These are phyloP conservation scores for Reutealis trisperma DNA, from an alignment of 345 rosid genomes.

Conservation along the genomic window DNA sequence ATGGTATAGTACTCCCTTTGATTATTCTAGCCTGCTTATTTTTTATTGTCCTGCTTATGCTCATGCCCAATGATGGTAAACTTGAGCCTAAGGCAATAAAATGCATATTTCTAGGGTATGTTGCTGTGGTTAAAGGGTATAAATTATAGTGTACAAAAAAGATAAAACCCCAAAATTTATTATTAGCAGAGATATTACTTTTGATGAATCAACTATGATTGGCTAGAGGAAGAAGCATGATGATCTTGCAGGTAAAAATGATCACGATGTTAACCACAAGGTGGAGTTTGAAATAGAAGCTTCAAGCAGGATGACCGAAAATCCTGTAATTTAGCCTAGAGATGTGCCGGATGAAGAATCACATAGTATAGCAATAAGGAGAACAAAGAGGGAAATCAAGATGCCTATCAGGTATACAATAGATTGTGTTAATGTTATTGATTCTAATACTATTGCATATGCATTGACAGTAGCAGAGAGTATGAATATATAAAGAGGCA, in stretches of 20 bases:
- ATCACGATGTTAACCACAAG: neutral
- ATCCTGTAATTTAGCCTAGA: neutral
- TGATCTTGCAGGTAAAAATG: neutral
- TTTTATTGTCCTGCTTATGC: no score
- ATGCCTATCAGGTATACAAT: neutral
- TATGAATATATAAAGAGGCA: neutral
- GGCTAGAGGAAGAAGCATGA: neutral
- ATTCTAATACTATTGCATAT: neutral
- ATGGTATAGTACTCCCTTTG: no score
- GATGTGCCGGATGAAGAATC: neutral
- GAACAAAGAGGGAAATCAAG: neutral
- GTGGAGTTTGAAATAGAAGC: neutral
- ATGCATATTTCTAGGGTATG: no score
- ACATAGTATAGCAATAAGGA: neutral
- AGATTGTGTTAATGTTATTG: neutral
- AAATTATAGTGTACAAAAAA: neutral
- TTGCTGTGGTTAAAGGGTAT: neutral
- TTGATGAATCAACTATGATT: neutral
- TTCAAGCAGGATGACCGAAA: neutral
- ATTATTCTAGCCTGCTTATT: no score
- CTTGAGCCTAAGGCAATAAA: no score
- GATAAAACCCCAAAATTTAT: neutral
- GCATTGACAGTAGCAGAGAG: neutral
- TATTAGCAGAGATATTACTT: conserved; percentile 6
- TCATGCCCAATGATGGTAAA: no score